phyloP scores from a whole-genome alignment of 257 asterid genomes.

The Eustoma russellianum region DNA sequence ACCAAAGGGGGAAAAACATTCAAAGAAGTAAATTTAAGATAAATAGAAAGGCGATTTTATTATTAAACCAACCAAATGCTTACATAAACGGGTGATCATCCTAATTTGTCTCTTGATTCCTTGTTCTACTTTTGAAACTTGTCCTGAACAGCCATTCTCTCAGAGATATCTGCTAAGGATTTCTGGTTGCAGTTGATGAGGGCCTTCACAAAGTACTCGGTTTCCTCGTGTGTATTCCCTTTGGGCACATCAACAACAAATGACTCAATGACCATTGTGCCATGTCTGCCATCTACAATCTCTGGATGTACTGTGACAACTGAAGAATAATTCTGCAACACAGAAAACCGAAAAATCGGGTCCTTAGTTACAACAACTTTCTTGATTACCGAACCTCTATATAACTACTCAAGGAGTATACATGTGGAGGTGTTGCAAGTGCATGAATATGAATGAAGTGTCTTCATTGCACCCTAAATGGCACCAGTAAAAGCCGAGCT shows the following conservation, averaged over 20 bases:
- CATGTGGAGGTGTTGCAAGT: too few species aligned
- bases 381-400: not conserved
- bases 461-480: too few species aligned
- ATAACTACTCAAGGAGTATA: too few species aligned
- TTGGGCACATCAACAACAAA: conserved; percentile 78
- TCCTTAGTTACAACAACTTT: not conserved
- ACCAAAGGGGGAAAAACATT: too few species aligned
- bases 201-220: conserved; percentile 76
- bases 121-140: too few species aligned
- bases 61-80: too few species aligned
- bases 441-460: too few species aligned
- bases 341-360: not conserved
- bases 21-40: too few species aligned
- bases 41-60: too few species aligned
- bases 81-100: too few species aligned
- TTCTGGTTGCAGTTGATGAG: conserved; percentile 80
- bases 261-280: conserved; percentile 67
- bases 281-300: conserved; percentile 45
- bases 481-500: too few species aligned
- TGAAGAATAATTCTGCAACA: conserved; percentile 74
- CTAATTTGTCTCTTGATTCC: too few species aligned
- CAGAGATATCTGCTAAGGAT: conserved; percentile 66
- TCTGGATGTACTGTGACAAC: conserved; percentile 60
- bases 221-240: conserved; percentile 76
- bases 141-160: conserved; percentile 42